Evolutionary conservation across 2,329 filamentous ascomycete genomes (phyloP), one percentile per base, ranked within the genome.

Genomic region (Trichoderma oligosporum): DNA sequence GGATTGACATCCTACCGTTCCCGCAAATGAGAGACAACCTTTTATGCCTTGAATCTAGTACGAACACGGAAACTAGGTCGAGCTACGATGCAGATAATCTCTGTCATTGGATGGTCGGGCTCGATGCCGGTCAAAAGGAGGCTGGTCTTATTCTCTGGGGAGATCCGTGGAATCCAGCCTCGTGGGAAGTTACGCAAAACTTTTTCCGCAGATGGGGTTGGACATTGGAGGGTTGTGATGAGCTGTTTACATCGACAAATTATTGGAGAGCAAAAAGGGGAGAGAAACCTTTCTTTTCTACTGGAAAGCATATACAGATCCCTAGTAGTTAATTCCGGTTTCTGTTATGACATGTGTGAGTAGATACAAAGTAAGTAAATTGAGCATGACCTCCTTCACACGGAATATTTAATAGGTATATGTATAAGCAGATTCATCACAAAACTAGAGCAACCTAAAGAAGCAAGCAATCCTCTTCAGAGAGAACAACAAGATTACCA

Each of bases 91-190:
- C 29, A 29, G 41, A 46, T 22, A 46, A 27, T 29, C 31, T 55
- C 14, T 55, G 41, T 7, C 31, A 55, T 36, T 55, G 39, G 51
- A 55, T 55, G 39, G 31, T 46, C n/a, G 31, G 39, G 11, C 31
- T 55, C 6, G 41, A 36, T 27, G 7, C 39, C 4, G 12, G n/a
- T 16, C 39, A 54, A 39, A 54, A 33, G 31, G 39, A 55, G 20
- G 35, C 29, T 14, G 51, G 51, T 20, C 29, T 55, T n/a, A 55
- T 55, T 24, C 4, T 55, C 20, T 55, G 51, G 41, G 52, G 52
- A 24, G 42, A 56, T 22, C 42, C 52, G 8, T 56, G 52, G 24
- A 7, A 56, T 36, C 11, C 47, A 12, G 42, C 52, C 5, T 36
- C 52, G 2, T 56, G 52, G 42, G 52, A 56, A 39, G 42, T 47